A percentile compares a stretch with the other conserved stretches of the same genome.
phyloP scores from a whole-genome alignment of 305 asterid genomes.

The Salvia sclarea region DNA sequence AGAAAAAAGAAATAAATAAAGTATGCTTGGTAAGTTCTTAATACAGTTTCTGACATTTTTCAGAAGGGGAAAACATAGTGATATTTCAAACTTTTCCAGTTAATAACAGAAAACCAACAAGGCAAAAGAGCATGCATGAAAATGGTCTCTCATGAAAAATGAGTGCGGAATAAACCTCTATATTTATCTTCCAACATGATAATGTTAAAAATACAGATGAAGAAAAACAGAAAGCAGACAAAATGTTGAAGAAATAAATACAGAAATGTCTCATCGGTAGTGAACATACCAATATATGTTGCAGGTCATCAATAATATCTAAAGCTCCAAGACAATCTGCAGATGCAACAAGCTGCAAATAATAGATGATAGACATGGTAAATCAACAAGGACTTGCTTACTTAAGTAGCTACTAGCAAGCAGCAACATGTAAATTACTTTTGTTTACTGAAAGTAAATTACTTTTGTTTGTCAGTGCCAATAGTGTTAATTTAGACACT shows the following conservation, averaged over 20 bases:
- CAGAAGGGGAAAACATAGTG: neutral
- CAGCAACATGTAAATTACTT: constrained; percentile 7
- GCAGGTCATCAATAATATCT: constrained; percentile 91
- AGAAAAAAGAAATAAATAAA: neutral
- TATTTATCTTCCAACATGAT: neutral
- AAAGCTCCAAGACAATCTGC: constrained; percentile 99
- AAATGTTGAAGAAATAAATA: constrained; percentile 22
- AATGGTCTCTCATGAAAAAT: constrained; percentile 10
- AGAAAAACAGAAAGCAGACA: constrained; percentile 9
- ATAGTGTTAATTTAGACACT: neutral
- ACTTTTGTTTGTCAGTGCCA: neutral
- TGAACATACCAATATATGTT: constrained; percentile 77
- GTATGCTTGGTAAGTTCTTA: neutral
- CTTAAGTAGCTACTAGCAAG: constrained; percentile 12
- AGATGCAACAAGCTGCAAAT: constrained; percentile 92
- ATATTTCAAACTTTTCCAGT: neutral
- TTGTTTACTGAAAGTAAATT: constrained; percentile 6
- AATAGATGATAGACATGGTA: constrained; percentile 34
- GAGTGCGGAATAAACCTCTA: neutral
- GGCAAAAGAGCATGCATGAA: constrained; percentile 16
- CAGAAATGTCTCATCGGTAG: constrained; percentile 19
- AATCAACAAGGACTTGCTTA: constrained; percentile 27
- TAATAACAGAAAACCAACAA: neutral
- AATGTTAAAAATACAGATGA: neutral
- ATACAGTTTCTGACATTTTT: neutral